phyloP scores from a whole-genome alignment of 257 asterid species.

The Pogostemon cablin region DNA sequence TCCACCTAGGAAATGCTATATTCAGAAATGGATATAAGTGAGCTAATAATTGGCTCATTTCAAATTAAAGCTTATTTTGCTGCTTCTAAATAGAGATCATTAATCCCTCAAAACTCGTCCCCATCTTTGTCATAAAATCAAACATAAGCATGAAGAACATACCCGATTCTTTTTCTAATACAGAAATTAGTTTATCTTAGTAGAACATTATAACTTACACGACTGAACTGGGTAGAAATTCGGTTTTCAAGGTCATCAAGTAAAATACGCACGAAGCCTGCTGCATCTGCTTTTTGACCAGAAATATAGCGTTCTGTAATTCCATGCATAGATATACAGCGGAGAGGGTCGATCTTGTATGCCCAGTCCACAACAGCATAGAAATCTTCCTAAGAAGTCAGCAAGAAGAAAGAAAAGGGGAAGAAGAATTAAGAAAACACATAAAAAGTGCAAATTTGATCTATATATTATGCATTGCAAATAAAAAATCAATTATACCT shows the following conservation, averaged over 20 bases:
- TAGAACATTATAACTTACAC: conserved; percentile 55
- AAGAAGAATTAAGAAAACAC: conserved; percentile 21
- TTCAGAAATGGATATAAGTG: conserved; percentile 6
- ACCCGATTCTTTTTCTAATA: conserved; percentile 9
- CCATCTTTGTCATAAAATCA: conserved; percentile 10
- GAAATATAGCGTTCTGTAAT: conserved; percentile 94
- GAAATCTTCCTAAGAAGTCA: conserved; percentile 80
- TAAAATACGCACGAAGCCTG: conserved; percentile 95
- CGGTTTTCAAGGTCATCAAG: conserved; percentile 94
- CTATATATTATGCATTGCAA: conserved; percentile 29
- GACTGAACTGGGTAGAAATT: conserved; percentile 83
- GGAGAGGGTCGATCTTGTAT: conserved; percentile 91
- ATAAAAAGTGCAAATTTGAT: conserved; percentile 22
- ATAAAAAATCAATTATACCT: conserved; percentile 48
- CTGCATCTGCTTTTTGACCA: conserved; percentile 98
- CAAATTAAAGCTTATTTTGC: conserved; percentile 7
- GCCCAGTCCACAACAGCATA: conserved; percentile 99
- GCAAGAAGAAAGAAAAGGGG: conserved; percentile 24
- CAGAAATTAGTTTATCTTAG: conserved; percentile 20
- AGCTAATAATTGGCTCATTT: conserved; percentile 14
- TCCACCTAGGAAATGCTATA: conserved; percentile 3
- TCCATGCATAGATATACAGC: conserved; percentile 99
- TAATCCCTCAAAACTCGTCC: conserved; percentile 2
- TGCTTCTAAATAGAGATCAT: conserved; percentile 6
- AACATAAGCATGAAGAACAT: conserved; percentile 8